phyloP scores from a whole-genome alignment of 148 eudicot species.

The Arbutus unedo region DNA sequence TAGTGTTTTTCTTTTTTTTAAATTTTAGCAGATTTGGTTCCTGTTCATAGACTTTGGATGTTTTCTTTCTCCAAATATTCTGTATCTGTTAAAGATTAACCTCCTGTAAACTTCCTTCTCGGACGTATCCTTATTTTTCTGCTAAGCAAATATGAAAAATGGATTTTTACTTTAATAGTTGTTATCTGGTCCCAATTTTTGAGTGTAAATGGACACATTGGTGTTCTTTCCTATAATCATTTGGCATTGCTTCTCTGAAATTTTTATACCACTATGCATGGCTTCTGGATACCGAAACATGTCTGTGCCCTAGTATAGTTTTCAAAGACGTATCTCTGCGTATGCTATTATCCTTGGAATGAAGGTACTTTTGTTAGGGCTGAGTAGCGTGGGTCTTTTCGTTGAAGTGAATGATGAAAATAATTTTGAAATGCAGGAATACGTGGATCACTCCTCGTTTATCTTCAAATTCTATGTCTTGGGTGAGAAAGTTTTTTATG shows the following conservation, averaged over 20 bases:
- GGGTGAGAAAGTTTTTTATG: constrained; percentile 68
- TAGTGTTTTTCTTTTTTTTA: background rate
- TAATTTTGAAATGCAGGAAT: constrained; percentile 61
- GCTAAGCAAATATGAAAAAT: background rate
- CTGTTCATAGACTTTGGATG: background rate
- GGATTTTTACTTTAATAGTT: too few species aligned
- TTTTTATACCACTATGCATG: too few species aligned
- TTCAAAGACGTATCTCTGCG: background rate
- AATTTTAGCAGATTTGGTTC: background rate
- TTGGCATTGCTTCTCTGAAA: too few species aligned
- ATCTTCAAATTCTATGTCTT: constrained; percentile 80
- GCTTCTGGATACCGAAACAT: too few species aligned
- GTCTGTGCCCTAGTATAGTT: background rate
- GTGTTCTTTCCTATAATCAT: too few species aligned
- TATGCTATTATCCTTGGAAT: background rate
- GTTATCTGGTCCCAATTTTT: too few species aligned
- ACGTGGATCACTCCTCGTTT: constrained; percentile 79
- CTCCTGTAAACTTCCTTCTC: background rate
- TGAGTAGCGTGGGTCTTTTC: constrained; percentile 1
- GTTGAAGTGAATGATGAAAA: constrained; percentile 14
- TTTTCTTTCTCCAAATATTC: background rate
- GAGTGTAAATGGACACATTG: too few species aligned
- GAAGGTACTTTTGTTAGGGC: background rate
- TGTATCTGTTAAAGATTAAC: background rate
- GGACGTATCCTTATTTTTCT: background rate